Base-by-base conservation (phyloP, 2,329 filamentous ascomycete genomes). In the Biscogniauxia sp. region DNA sequence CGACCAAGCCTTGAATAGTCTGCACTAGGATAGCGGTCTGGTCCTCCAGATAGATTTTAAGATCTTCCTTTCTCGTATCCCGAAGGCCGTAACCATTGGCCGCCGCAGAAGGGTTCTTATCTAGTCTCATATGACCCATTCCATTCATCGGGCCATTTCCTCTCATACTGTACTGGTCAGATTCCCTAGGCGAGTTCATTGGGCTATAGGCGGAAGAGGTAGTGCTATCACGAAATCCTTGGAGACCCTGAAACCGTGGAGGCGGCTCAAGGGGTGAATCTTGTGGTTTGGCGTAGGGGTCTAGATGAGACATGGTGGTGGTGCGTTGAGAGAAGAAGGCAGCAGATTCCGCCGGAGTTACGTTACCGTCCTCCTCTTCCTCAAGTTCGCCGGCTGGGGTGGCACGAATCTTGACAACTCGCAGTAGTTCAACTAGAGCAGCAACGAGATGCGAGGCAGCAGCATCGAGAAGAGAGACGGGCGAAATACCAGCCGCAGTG, bases 401-500 rank as follows among this genome's bases (percentile, higher is more conserved):
- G 8, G 87, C 82, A 32, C 90, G 85, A 66, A 98, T 92, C 77
- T 96, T 97, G 70, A 92, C 93, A 5, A 85, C 80, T 54, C 91
- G 89, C 57, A 97, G 82, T 15, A 98, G 83, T 69, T 97, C 93
- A 20, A 99, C 88, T 23, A 98, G 84, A 1, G 93, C 88, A 4
- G 91, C 88, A 1, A 92, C 92, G 41, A 98, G 82, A 76, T 99
- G 93, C 23, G 92, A 95, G 7, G 94, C 93, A 1, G 95, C 94
- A 3, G 94, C 95, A 74, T 99, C 95, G 20, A 99, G 81, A 2
- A 99, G 79, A 5, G 92, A 96, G n/a, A 99, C 89, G 0, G 95
- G 95, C 1, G 92, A 94, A 32, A 99, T 84, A 28, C 95, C 95
- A 20, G 86, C 88, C 0, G 92, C 88, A 11, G 86, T 84, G 37